Evolutionary conservation across 1,284 basidiomycete species (phyloP).

Genomic region (Paramarasmius palmivorus): DNA sequence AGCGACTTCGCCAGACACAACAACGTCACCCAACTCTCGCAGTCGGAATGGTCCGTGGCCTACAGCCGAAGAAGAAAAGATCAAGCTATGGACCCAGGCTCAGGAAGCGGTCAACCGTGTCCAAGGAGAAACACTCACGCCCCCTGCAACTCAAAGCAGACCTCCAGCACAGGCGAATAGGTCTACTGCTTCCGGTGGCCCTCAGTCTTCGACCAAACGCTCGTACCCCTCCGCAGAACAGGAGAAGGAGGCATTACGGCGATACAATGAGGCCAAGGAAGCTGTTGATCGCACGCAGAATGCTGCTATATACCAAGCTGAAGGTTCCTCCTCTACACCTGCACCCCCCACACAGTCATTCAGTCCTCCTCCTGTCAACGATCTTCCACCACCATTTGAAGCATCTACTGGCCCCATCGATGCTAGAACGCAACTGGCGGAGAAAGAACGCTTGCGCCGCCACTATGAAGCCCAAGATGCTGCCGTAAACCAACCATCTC

Average conservation of each 20-base stretch:
- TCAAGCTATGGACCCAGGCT: conserved; percentile 66
- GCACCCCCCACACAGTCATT: conserved; percentile 15
- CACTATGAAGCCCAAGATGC: neutral
- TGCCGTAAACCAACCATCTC: conserved; percentile 10
- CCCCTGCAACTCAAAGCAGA: conserved; percentile 20
- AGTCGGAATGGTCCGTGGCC: conserved; percentile 43
- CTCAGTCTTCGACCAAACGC: conserved; percentile 23
- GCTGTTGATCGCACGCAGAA: conserved; percentile 60
- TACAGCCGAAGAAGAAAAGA: conserved; percentile 74
- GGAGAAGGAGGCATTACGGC: conserved; percentile 62
- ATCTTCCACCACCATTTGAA: conserved; percentile 53
- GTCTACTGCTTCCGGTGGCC: conserved; percentile 26
- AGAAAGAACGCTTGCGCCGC: neutral
- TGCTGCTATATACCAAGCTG: conserved; percentile 49
- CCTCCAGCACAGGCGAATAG: conserved; percentile 26
- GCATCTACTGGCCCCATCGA: conserved; percentile 21
- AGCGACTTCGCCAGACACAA: neutral
- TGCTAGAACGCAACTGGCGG: neutral
- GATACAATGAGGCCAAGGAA: conserved; percentile 69
- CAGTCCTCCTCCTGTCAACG: conserved; percentile 24
- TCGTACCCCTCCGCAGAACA: conserved; percentile 34
- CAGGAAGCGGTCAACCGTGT: conserved; percentile 54
- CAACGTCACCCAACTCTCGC: conserved; percentile 13
- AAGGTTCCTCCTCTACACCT: conserved; percentile 43
- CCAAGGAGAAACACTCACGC: conserved; percentile 36